These are phyloP conservation scores for Dryadomyces quercus-mongolicae DNA, from an alignment of 2,329 filamentous ascomycete species.

Conservation along the genomic window DNA sequence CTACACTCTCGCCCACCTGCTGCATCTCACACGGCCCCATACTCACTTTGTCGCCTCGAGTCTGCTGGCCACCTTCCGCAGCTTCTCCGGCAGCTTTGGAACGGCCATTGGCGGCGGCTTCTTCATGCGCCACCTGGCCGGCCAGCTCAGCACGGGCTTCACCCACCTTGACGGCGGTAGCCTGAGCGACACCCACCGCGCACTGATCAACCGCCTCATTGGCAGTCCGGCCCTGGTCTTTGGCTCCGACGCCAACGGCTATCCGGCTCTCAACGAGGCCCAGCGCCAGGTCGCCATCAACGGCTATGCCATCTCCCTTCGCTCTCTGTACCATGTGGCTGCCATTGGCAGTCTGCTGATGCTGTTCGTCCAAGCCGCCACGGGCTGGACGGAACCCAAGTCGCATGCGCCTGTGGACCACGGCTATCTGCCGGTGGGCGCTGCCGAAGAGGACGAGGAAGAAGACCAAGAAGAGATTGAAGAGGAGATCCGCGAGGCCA, in stretches of 20 bases:
- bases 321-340: conserved; percentile 34
- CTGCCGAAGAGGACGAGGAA: conserved; percentile 25
- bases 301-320: conserved; percentile 34
- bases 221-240: conserved; percentile 40
- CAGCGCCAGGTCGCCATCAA: conserved; percentile 33
- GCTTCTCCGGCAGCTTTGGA: conserved; percentile 72
- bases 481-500: conserved; percentile 20
- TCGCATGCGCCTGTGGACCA: not conserved
- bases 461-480: conserved; percentile 18
- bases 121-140: conserved; percentile 51
- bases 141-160: conserved; percentile 46
- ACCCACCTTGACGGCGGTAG: conserved; percentile 26
- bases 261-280: conserved; percentile 18
- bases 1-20: conserved; percentile 68
- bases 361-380: conserved; percentile 33
- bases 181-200: conserved; percentile 21
- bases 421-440: conserved; percentile 5
- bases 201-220: conserved; percentile 33
- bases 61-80: conserved; percentile 66
- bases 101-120: conserved; percentile 68
- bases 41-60: conserved; percentile 67
- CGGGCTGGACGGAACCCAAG: conserved; percentile 35
- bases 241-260: conserved; percentile 19
- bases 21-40: conserved; percentile 55
- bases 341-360: conserved; percentile 30